A percentile compares a stretch with the other conserved stretches of the same genome.
phyloP scores from a whole-genome alignment of 2,329 filamentous ascomycete species.

The Neofusicoccum ribis region DNA sequence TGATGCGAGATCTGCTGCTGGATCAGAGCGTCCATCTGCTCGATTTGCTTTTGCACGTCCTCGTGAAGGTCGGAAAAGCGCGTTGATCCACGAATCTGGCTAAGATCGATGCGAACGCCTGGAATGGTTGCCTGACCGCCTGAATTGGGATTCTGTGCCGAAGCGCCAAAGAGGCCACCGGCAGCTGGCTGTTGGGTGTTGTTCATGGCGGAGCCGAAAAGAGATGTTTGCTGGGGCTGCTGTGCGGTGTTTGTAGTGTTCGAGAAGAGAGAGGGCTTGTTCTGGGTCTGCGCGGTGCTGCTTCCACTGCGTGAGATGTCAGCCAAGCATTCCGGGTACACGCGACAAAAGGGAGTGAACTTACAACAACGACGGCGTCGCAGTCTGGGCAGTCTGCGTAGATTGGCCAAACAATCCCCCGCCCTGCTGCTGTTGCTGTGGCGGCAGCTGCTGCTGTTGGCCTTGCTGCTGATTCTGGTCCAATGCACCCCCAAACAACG shows the following conservation, averaged over 20 bases:
- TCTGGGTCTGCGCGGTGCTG: slow-evolving; percentile 33
- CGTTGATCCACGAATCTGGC: slow-evolving; percentile 71
- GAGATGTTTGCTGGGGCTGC: slow-evolving; percentile 30
- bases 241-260: slow-evolving; percentile 28
- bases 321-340: slow-evolving; percentile 26
- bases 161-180: slow-evolving; percentile 9
- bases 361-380: slow-evolving; percentile 41
- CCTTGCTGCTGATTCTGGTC: slow-evolving; percentile 31
- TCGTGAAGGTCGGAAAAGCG: slow-evolving; percentile 89
- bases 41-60: slow-evolving; percentile 75
- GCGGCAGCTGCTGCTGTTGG: slow-evolving; percentile 23
- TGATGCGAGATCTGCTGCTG: slow-evolving; percentile 75
- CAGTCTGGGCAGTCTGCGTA: slow-evolving; percentile 27
- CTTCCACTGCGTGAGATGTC: slow-evolving; percentile 35
- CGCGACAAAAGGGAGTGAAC: slow-evolving; percentile 35
- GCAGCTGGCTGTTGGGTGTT: slow-evolving; percentile 26
- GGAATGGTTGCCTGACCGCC: slow-evolving; percentile 15
- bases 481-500: slow-evolving; percentile 37
- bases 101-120: slow-evolving; percentile 18
- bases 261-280: slow-evolving; percentile 34
- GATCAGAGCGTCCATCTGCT: slow-evolving; percentile 76
- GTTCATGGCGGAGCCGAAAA: slow-evolving; percentile 35
- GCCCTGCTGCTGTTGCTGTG: slow-evolving; percentile 26
- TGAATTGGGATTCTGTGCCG: not conserved
- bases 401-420: slow-evolving; percentile 35